Evolutionary conservation across 257 asterid genomes (phyloP), one percentile per base, ranked within the genome.

Genomic region (Capsicum chinense): DNA sequence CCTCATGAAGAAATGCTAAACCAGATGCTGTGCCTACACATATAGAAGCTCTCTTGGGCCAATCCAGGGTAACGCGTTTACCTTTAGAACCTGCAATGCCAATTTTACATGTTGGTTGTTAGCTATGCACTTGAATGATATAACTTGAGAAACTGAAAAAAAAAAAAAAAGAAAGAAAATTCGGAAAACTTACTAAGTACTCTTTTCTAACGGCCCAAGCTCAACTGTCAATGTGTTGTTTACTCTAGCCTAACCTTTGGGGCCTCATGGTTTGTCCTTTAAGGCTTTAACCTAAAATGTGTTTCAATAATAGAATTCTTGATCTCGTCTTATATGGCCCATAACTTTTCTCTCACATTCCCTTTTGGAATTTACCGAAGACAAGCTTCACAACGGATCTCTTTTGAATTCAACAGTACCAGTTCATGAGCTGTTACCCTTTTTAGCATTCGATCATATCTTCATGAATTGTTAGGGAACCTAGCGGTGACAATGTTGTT

Each of bases 1-100:
- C 95, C 87, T 95, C 98, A 47, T 95, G 98, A 83, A 95, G 98
- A 86, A 91, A 95, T 56, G 92, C 94, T 82, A 95, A 94, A 62
- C 96, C 98, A 35, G 91, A 84, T 84, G 98, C 98, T 15, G 94
- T 93, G 12, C 97, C 98, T 69, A 83, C 37, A 44, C 96, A 90
- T 74, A 95, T 92, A 15, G 88, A 90, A 76, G 90, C 95, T 87
- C 98, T 92, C 88, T 85, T 90, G 37, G 92, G 60, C 98, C 98
- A 95, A 86, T 91, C 92, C 81, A 95, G 84, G 63, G 85, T 87
- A 12, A 70, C 79, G 4, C 79, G 86, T 58, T 85, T 92, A 71
- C 85, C 90, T 21, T 89, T 90, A 6, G 93, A 90, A 33, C 89
- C 98, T 93, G 90, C 56, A 85, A 81, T 19, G 54, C 59, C 7